Evolutionary conservation across 75 land plant species (phyloP).

Genomic region (Cupressus sempervirens): DNA sequence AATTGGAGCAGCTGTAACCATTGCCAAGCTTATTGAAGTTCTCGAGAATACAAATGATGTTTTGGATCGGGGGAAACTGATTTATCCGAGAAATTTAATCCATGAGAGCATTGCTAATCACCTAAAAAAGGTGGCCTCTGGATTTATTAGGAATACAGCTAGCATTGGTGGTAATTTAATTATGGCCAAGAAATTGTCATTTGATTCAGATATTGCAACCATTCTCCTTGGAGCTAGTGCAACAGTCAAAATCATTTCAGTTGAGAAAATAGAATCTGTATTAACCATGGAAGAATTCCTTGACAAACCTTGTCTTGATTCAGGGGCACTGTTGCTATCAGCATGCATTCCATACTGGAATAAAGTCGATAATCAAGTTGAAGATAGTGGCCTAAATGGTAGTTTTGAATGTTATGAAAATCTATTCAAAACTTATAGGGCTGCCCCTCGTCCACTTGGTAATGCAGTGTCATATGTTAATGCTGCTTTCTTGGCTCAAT

Average conservation of each 20-base stretch:
- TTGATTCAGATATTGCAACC: no score
- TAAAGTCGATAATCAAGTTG: neutral
- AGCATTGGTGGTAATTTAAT: constrained; percentile 83
- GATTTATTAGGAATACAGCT: constrained; percentile 54
- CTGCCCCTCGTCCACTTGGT: constrained; percentile 76
- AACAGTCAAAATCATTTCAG: constrained; percentile 25
- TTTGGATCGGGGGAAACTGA: neutral
- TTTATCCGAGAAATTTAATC: constrained; percentile 6
- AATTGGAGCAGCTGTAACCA: constrained; percentile 4
- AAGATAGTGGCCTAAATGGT: neutral
- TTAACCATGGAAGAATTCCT: constrained; percentile 72
- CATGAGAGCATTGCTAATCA: constrained; percentile 55
- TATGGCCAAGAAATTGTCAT: no score
- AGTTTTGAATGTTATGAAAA: neutral
- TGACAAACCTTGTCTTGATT: constrained; percentile 32
- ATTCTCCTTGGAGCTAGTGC: no score
- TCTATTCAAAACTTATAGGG: constrained; percentile 68
- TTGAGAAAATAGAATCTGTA: neutral
- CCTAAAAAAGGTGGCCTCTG: constrained; percentile 30
- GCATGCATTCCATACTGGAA: constrained; percentile 46
- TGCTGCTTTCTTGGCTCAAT: constrained; percentile 68
- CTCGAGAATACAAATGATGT: constrained; percentile 14
- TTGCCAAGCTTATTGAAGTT: constrained; percentile 50
- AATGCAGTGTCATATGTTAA: constrained; percentile 80
- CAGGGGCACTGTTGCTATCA: constrained; percentile 43